Base-by-base conservation (phyloP, 164 flowering plant genomes). In the Annona squamosa region DNA sequence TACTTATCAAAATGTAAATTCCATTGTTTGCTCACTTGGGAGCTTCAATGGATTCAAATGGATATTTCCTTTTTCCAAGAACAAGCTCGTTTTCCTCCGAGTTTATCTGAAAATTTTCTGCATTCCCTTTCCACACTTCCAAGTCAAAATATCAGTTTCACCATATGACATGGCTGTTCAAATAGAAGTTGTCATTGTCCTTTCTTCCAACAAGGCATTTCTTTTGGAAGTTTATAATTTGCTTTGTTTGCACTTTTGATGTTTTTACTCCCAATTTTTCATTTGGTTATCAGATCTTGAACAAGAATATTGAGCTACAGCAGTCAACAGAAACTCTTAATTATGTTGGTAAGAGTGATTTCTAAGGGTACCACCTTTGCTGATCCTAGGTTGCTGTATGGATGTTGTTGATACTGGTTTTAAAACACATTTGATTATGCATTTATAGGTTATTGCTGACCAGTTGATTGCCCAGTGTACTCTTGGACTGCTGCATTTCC, bases 291-390 rank as follows among this genome's bases (percentile, higher is more conserved):
- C 97, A 94, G 97, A 86, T 94, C 70, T 74, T 92, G 86, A 84
- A 84, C 83, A 91, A 83, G 82, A 95, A 95, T 77, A 87, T 91
- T 70, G 96, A 91, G 82, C 85, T 88, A 46, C 88, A 90, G 67
- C 46, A 82, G 61, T 80, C 88, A 71, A 76, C 89, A 13, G 79
- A 71, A 72, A 75, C 73, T 71, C 65, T 74, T 68, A 72, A 52
- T 77, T 71, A 76, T 77, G 81, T 85, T 81, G 90, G 97, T 91
- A 82, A 88, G 86, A 65, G 42, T 52, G 13, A 52, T 52, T 52
- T 52, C 59, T 52, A 3, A 52, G 13, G 59, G 9, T 52, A 2
- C 3, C 13, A 16, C 13, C 59, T 52, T 52, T 6, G 13, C 13
- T 52, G 59, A 3, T 26, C 37, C 37, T 26, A 26, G 37, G 37